phyloP scores from a whole-genome alignment of 371 early-diverging fungal genomes.

The Apophysomyces trapeziformis region DNA sequence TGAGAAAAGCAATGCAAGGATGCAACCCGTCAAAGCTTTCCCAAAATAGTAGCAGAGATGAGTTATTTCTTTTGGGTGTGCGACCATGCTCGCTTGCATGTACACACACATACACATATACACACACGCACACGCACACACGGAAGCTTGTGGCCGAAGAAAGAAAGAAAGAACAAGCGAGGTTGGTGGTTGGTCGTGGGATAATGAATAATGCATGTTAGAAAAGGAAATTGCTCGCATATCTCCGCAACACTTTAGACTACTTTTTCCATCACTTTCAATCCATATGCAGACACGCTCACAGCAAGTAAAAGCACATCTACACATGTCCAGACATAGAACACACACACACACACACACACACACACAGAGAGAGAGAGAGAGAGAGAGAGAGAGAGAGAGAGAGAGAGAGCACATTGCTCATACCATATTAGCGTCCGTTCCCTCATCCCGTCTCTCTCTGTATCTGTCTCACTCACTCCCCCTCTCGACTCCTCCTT shows the following conservation, averaged over 20 bases:
- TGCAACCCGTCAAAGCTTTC: slow-evolving; percentile 10
- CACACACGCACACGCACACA: background rate
- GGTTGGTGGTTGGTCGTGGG: slow-evolving; percentile 9
- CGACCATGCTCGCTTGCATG: slow-evolving; percentile 1
- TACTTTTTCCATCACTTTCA: no score
- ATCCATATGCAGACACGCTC: no score
- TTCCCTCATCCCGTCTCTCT: no score
- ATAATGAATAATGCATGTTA: slow-evolving; percentile 3
- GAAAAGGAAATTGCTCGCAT: background rate
- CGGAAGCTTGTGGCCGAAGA: slow-evolving; percentile 12
- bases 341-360: no score
- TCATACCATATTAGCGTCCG: no score
- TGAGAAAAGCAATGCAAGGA: background rate
- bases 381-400: no score
- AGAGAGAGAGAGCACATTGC: no score
- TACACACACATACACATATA: background rate
- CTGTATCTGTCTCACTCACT: no score
- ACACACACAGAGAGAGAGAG: no score
- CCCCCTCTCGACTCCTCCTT: no score
- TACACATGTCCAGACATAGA: background rate
- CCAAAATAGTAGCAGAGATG: slow-evolving; percentile 6
- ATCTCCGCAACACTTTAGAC: no score
- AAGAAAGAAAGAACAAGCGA: slow-evolving; percentile 4
- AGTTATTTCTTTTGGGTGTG: slow-evolving; percentile 2
- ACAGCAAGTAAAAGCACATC: background rate